Percentiles rank a stretch among this genome's conserved stretches.
phyloP scores from a whole-genome alignment of 225 moss, liverwort and hornwort species.

The Climacium dendroides region DNA sequence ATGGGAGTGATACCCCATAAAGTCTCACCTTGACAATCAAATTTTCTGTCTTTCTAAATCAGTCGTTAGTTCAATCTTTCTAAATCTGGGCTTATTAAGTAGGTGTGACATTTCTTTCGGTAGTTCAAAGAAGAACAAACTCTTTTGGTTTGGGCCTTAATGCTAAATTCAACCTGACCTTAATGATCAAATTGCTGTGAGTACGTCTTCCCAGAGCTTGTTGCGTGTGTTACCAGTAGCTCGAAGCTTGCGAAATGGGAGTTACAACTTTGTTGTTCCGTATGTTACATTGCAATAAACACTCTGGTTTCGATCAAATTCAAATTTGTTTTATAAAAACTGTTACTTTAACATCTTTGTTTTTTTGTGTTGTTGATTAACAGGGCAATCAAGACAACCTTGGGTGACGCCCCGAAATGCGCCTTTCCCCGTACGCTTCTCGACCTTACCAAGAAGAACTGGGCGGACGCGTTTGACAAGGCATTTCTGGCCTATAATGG shows the following conservation, averaged over 20 bases:
- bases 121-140: too few species aligned
- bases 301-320: background rate
- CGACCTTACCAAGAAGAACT: slow-evolving; percentile 28
- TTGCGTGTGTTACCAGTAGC: background rate
- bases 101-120: background rate
- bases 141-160: background rate
- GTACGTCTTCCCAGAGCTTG: background rate
- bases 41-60: too few species aligned
- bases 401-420: slow-evolving; percentile 1
- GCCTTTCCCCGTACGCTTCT: slow-evolving; percentile 55
- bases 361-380: too few species aligned
- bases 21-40: background rate
- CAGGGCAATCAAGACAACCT: slow-evolving; percentile 29
- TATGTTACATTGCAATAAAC: background rate
- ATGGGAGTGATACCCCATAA: background rate
- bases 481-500: slow-evolving; percentile 13
- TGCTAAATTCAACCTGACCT: background rate
- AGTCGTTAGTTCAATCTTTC: background rate
- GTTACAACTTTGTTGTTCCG: too few species aligned
- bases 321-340: accelerated
- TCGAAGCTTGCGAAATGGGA: background rate
- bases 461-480: slow-evolving; percentile 33
- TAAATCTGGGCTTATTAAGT: too few species aligned
- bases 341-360: accelerated
- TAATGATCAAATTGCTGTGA: background rate